A percentile compares a stretch with the other conserved stretches of the same genome.
Evolutionary conservation across 805 yeast species (phyloP).

Genomic region (Yarrowia bubula): DNA sequence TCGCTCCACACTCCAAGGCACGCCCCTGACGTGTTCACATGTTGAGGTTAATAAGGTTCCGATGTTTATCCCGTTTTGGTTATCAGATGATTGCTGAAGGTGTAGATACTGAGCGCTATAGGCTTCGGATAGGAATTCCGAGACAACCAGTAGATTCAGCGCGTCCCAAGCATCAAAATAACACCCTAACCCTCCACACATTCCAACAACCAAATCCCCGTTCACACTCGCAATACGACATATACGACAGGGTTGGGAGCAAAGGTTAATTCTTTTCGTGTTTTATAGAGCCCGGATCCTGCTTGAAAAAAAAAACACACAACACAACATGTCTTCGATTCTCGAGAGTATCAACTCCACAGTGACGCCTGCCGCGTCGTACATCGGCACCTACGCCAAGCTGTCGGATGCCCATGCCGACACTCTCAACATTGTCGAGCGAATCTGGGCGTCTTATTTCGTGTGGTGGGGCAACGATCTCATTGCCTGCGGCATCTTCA

Average conservation of each 20-base stretch:
- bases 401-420: conserved; percentile 14
- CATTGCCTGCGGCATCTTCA: conserved; percentile 85
- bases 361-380: conserved; percentile 21
- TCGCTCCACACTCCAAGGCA: not conserved
- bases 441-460: conserved; percentile 87
- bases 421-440: conserved; percentile 48
- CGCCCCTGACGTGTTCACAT: conserved; percentile 26
- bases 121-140: too few relatives aligned
- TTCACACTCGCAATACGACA: not conserved
- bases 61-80: not conserved
- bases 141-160: not conserved
- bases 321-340: not conserved
- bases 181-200: too few relatives aligned
- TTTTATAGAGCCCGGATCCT: not conserved
- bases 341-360: conserved; percentile 24
- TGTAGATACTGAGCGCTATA: not conserved
- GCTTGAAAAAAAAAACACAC: not conserved
- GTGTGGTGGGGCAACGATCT: conserved; percentile 80
- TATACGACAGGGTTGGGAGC: conserved; percentile 23
- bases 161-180: too few relatives aligned
- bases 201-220: not conserved
- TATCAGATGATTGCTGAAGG: conserved; percentile 23
- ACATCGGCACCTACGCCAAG: conserved; percentile 16
- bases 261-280: not conserved
- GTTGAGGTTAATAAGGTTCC: conserved; percentile 11